Evolutionary conservation across 805 yeast genomes (phyloP).

Genomic region (Priceomyces medius): DNA sequence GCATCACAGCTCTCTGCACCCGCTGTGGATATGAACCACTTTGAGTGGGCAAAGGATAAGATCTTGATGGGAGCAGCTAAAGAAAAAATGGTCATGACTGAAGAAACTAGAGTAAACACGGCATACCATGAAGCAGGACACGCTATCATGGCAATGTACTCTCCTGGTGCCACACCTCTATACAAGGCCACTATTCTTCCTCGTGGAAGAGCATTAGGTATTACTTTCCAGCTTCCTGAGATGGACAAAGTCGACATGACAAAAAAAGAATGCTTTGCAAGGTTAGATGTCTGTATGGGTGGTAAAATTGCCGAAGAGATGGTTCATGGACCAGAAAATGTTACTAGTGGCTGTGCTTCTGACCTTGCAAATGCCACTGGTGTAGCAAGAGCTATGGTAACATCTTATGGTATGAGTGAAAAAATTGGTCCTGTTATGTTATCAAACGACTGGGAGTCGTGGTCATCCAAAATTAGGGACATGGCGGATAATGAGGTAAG

Average conservation of each 20-base stretch:
- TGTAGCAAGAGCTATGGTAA: constrained; percentile 95
- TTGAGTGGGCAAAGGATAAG: constrained; percentile 99
- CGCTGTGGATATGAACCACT: constrained; percentile 84
- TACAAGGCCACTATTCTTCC: constrained; percentile 97
- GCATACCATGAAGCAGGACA: constrained; percentile 99
- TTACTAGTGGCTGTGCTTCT: constrained; percentile 92
- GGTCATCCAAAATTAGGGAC: constrained; percentile 88
- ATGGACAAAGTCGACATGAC: constrained; percentile 97
- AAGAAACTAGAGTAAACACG: constrained; percentile 87
- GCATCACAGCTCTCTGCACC: constrained; percentile 93
- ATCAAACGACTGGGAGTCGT: constrained; percentile 88
- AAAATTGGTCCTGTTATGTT: constrained; percentile 88
- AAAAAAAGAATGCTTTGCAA: constrained; percentile 81
- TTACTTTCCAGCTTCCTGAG: constrained; percentile 96
- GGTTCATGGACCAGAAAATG: constrained; percentile 86
- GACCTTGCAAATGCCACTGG: constrained; percentile 88
- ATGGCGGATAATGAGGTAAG: constrained; percentile 93
- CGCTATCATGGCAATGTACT: constrained; percentile 95
- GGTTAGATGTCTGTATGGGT: constrained; percentile 98
- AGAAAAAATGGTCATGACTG: constrained; percentile 96
- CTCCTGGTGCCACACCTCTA: constrained; percentile 90
- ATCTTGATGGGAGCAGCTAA: constrained; percentile 98
- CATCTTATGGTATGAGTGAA: constrained; percentile 94
- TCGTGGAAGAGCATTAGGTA: constrained; percentile 94
- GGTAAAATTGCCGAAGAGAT: constrained; percentile 97